Evolutionary conservation across 306 rosid genomes (phyloP), one percentile per base, ranked within the genome.

Genomic region (Heteromeles arbutifolia): DNA sequence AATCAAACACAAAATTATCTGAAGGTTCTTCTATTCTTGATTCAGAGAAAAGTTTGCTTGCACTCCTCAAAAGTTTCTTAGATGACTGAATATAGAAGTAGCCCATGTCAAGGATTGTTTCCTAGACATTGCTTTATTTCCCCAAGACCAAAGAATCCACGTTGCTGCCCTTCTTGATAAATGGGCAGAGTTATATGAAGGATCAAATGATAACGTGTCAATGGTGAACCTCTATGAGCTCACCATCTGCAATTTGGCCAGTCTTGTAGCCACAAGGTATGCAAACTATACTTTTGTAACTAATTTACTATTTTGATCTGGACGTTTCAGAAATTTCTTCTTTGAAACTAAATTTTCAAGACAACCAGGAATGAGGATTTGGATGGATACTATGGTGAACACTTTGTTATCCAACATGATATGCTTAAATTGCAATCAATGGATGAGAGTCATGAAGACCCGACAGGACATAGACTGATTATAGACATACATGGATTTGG

Each of bases 131-230:
- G 78, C 84, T 64, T 82, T 81, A 22, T 91, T 91, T 78, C 94
- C 93, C 28, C 83, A 86, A 73, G 86, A 80, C 48, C 89, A 87
- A 48, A 89, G 83, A 80, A 91, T 89, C 57, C 86, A 87, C 31
- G 88, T 74, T 28, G 28, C 85, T 48, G 80, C 85, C 32, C 88
- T 92, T 57, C 67, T 92, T 62, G 91, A 89, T 83, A 86, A 88
- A 39, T 89, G 88, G 87, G 77, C 82, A 24, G 91, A 85, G 74
- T 59, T 76, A 63, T 79, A 61, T 75, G 76, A 72, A 32, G 67
- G 83, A 22, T 74, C 72, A 52, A 82, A 79, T 29, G 86, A 86
- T 73, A 84, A 5, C n/a, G 0, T 15, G 78, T 29, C 81, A 86
- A 69, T 89, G 80, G 80, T 66, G 63, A 84, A 77, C 17, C 80